A percentile compares a stretch with the other conserved stretches of the same genome.
Conservation (phyloP, 495 filamentous ascomycete genomes). For the Neurospora intermedia region DNA sequence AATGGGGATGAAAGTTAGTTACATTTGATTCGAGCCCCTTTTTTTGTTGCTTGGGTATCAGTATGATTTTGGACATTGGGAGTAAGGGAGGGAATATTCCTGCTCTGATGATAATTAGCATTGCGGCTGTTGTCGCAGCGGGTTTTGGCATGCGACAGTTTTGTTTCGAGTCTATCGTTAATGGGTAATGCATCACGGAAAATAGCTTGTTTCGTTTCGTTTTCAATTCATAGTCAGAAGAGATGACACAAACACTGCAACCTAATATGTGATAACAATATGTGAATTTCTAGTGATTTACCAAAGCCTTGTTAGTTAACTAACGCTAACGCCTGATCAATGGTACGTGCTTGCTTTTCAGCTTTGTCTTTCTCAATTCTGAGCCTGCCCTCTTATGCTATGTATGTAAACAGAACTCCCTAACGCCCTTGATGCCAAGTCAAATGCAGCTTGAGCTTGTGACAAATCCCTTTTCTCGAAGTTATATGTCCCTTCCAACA, state of each 20-base stretch:
- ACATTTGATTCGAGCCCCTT: constrained; percentile 42
- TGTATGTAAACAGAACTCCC: not conserved
- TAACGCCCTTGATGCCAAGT: not conserved
- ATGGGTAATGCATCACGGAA: not conserved
- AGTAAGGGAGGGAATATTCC: not conserved
- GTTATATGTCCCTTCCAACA: not conserved
- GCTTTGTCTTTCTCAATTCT: not conserved
- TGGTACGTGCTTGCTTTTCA: not conserved
- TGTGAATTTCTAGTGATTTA: not conserved
- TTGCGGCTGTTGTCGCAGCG: not conserved
- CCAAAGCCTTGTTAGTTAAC: not conserved
- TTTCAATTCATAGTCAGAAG: not conserved
- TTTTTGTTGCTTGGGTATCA: not conserved
- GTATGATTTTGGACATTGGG: not conserved
- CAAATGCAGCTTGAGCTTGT: not conserved
- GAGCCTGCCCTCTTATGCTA: not conserved
- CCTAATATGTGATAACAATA: not conserved
- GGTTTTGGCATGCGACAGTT: not conserved
- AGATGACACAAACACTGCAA: not conserved
- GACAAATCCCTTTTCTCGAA: not conserved
- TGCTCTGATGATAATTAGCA: not conserved
- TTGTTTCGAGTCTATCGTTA: not conserved
- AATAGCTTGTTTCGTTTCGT: not conserved
- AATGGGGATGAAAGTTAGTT: constrained; percentile 97
- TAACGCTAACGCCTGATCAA: not conserved